Conservation (phyloP, 2,329 filamentous ascomycete genomes). For the Laburnicola sp. region DNA sequence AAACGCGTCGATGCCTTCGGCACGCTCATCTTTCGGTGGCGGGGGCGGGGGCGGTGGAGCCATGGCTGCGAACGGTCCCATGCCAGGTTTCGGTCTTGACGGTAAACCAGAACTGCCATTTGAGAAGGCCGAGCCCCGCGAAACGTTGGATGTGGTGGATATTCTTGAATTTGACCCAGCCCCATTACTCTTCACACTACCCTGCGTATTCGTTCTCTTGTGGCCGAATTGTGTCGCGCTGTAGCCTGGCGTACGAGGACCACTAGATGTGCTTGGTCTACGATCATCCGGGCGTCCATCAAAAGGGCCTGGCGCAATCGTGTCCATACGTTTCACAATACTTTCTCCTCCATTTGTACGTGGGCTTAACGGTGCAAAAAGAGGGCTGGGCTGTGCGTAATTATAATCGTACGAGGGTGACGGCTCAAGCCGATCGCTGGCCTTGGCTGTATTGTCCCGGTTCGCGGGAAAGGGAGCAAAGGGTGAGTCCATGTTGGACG, state of each 20-base stretch:
- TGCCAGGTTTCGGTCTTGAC: conserved; percentile 26
- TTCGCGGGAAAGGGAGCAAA: conserved; percentile 59
- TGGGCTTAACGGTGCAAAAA: conserved; percentile 56
- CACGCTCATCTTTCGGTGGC: conserved; percentile 21
- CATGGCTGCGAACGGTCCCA: conserved; percentile 11
- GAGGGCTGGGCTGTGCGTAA: conserved; percentile 40
- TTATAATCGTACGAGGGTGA: conserved; percentile 23
- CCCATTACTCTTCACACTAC: conserved; percentile 33
- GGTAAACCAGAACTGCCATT: conserved; percentile 30
- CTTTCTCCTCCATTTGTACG: conserved; percentile 46
- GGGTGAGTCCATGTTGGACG: conserved; percentile 52
- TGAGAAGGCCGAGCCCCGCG: conserved; percentile 37
- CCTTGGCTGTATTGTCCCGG: conserved; percentile 26
- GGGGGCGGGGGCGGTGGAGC: conserved; percentile 28
- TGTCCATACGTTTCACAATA: conserved; percentile 65
- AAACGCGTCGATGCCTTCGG: conserved; percentile 45
- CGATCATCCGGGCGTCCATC: conserved; percentile 48
- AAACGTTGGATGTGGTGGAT: conserved; percentile 37
- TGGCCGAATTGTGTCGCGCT: conserved; percentile 36
- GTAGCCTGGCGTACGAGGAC: conserved; percentile 31
- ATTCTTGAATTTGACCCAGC: conserved; percentile 33
- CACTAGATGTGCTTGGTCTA: conserved; percentile 40
- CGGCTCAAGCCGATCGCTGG: conserved; percentile 30
- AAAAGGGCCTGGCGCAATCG: conserved; percentile 68
- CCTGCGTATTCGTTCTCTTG: conserved; percentile 41